Evolutionary conservation across 352 stramenopile genomes (phyloP), one percentile per base, ranked within the genome.

Genomic region (Pythium phragmitis): DNA sequence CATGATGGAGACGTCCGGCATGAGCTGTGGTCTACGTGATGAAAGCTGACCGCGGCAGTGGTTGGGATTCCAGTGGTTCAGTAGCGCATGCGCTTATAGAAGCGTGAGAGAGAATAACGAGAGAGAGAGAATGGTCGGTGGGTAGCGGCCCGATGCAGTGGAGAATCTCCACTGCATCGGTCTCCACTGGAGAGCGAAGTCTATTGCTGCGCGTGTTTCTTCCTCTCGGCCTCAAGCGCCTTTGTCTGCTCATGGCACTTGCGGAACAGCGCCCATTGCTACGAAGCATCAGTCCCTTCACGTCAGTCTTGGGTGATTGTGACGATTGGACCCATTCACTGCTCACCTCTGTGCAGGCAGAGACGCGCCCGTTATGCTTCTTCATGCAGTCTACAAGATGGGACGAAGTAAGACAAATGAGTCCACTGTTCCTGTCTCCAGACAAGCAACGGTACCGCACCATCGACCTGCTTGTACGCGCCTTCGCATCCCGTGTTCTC

Each of bases 251-350:
- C 79, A 57, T 90, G 74, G 69, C 84, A 93, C 67, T 89, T 76
- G 68, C 84, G 84, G 56, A 93, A 93, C 42, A 79, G 67, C 13
- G 79, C 67, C 84, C 84, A 93, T 65, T 91, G 71, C 80, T 89
- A 61, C 26, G 26, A 5, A 36, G 8, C 47, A n/a, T 2, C 47
- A 14, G 13, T 9, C 39, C 9, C 2, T 46, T 7, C 16, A 17
- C 16, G 13, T 46, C 5, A 46, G 13, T 11, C 39, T 46, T 11
- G 12, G 16, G 9, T 46, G 39, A 12, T 39, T 39, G 34, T 8
- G 7, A 12, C 34, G 7, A 46, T 46, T 46, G 1, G 39, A 46
- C 5, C 39, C 13, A 46, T 7, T 17, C 43, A 30, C 16, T 50
- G 65, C 53, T 43, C 37, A 89, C 80, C 70, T 88, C 67, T 12